Conservation (phyloP, 352 stramenopile species). For the Phytophthora meadii region DNA sequence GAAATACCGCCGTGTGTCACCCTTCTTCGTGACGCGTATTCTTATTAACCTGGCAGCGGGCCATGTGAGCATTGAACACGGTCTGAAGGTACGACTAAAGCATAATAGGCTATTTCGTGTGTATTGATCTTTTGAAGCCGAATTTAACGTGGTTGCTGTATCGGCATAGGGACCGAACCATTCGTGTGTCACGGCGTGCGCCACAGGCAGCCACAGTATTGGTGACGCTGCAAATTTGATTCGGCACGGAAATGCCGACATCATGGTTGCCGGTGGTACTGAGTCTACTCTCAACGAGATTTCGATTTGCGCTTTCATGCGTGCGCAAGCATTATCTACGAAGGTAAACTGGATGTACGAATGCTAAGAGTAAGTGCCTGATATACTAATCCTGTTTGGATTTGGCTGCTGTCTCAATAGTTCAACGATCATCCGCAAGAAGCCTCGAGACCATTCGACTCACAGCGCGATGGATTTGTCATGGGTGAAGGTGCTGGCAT, state of each 20-base stretch:
- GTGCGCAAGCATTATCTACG: slow-evolving; percentile 95
- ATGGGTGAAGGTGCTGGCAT: slow-evolving; percentile 91
- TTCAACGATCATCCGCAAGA: slow-evolving; percentile 94
- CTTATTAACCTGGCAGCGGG: slow-evolving; percentile 94
- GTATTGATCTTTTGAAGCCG: background rate
- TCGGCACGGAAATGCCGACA: slow-evolving; percentile 88
- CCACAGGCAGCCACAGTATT: slow-evolving; percentile 97
- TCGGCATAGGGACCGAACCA: slow-evolving; percentile 94
- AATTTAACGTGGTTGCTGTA: background rate
- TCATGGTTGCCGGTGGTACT: slow-evolving; percentile 97
- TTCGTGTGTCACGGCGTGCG: slow-evolving; percentile 96
- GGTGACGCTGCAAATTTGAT: slow-evolving; percentile 94
- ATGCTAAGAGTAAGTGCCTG: background rate
- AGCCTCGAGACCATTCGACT: slow-evolving; percentile 96
- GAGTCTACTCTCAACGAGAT: slow-evolving; percentile 96
- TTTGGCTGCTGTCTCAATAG: slow-evolving; percentile 32
- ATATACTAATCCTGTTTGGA: background rate
- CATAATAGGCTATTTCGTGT: background rate
- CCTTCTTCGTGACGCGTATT: slow-evolving; percentile 95
- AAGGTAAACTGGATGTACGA: slow-evolving; percentile 48
- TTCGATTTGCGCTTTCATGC: slow-evolving; percentile 94
- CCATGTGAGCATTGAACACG: slow-evolving; percentile 92
- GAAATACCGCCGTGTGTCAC: slow-evolving; percentile 91
- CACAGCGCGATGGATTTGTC: slow-evolving; percentile 96
- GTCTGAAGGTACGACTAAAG: slow-evolving; percentile 68